Percentiles rank a stretch among this genome's conserved stretches.
Conservation (phyloP, 176 grass and related monocot species). For the Triticum monococcum region DNA sequence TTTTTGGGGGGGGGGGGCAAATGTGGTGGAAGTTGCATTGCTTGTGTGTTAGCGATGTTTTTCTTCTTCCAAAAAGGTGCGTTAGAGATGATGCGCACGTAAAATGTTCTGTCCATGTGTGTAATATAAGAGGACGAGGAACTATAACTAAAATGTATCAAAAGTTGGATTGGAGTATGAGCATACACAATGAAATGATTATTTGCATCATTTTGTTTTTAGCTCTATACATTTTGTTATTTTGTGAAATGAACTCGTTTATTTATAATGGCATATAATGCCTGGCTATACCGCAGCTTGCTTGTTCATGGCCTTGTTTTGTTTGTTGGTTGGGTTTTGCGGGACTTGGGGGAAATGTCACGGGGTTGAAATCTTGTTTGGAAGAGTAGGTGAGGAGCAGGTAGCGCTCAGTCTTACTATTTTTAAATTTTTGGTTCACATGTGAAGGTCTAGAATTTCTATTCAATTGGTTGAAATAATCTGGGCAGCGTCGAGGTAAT, state of each 20-base stretch:
- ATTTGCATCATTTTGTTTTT: background rate
- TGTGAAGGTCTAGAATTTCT: background rate
- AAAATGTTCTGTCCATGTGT: background rate
- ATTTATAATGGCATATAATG: too few species aligned
- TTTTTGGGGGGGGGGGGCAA: background rate
- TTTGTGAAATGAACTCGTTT: background rate
- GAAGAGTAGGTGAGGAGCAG: background rate
- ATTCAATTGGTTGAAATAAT: background rate
- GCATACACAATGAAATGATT: background rate
- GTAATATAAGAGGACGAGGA: background rate
- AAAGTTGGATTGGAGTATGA: background rate
- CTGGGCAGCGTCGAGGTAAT: rapidly evolving
- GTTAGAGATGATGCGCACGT: too few species aligned
- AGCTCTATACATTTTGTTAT: background rate
- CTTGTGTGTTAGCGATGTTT: background rate
- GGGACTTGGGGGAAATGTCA: background rate
- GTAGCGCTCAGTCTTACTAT: background rate
- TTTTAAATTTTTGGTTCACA: background rate
- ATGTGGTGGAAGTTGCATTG: background rate
- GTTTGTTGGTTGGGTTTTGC: background rate
- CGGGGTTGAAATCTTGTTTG: background rate
- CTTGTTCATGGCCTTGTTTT: too few species aligned
- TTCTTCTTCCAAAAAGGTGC: too few species aligned
- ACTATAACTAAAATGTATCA: background rate
- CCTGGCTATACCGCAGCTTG: too few species aligned